Evolutionary conservation across 2,329 filamentous ascomycete species (phyloP).

Genomic region (Tolypocladium album): DNA sequence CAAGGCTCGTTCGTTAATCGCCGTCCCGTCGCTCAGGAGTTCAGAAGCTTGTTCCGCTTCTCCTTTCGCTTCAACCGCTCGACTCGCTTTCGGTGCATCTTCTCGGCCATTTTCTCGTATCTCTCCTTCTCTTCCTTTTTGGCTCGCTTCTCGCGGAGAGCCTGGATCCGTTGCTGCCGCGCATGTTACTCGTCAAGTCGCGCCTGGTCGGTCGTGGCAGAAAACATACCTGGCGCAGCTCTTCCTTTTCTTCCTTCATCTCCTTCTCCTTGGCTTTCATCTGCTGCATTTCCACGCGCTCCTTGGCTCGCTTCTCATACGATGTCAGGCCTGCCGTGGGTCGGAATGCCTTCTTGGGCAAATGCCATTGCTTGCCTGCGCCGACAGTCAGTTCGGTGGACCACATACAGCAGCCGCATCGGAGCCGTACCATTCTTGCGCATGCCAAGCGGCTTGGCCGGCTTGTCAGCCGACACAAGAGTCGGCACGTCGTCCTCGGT

Average conservation of each 20-base stretch:
- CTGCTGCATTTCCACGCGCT: constrained; percentile 58
- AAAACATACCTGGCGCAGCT: constrained; percentile 62
- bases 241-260: constrained; percentile 91
- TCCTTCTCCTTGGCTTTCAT: constrained; percentile 90
- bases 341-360: constrained; percentile 72
- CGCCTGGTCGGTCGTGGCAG: not conserved
- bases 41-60: constrained; percentile 83
- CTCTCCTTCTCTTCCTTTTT: constrained; percentile 89
- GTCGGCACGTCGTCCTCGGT: constrained; percentile 1
- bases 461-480: constrained; percentile 15
- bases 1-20: not conserved
- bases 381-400: constrained; percentile 3
- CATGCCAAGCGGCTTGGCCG: constrained; percentile 48
- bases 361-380: constrained; percentile 91
- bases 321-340: constrained; percentile 67
- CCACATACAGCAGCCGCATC: not conserved
- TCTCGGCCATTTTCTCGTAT: constrained; percentile 89
- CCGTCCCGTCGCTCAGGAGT: constrained; percentile 35
- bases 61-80: constrained; percentile 90
- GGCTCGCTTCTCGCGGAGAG: constrained; percentile 73
- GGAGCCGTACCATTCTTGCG: constrained; percentile 65
- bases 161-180: constrained; percentile 59
- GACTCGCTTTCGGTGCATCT: constrained; percentile 94
- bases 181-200: constrained; percentile 4
- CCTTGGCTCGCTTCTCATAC: constrained; percentile 65